Base-by-base conservation (phyloP, 2,329 filamentous ascomycete genomes). In the Trichoderma citrinoviride region DNA sequence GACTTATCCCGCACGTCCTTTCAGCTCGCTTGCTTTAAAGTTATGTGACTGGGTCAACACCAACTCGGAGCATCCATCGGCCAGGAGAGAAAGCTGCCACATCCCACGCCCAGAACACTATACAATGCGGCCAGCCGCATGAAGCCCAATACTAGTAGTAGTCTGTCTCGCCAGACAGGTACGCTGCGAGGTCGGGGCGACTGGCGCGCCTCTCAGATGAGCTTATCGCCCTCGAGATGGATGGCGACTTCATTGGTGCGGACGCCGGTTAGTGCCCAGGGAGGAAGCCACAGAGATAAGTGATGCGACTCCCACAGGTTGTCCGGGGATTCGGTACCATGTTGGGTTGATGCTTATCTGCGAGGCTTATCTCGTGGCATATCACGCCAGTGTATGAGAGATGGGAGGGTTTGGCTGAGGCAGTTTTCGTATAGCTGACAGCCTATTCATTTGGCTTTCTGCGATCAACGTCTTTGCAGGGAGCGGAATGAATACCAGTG, bases 211-310 rank as follows among this genome's bases (percentile, higher is more conserved):
- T 63, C 52, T 41, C 43, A 56, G 14, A 50, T 41, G 49, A 65
- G 64, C 64, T 65, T 65, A 65, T 61, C 64, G 56, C 64, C 56
- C 53, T 43, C 40, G 27, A 43, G 33, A 58, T 58, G 47, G 44
- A 65, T 61, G 43, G 56, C 29, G 29, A 65, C 56, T 40, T 41
- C 10, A 44, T 50, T 61, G 50, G 64, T 27, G 49, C 41, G 49
- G 55, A 19, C 56, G 23, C 17, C 44, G n/a, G 5, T 50, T 43
- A 55, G 56, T 65, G 64, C 21, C 27, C 54, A 47, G 56, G 64
- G 29, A 37, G 25, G 61, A 53, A 57, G 63, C 63, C 63, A 65
- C 46, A 60, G 29, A 60, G 64, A 65, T 65, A 65, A 65, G 64
- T 61, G 41, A 44, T 61, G 29, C 49, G 43, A 23, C 56, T 65